A percentile compares a stretch with the other conserved stretches of the same genome.
These are phyloP conservation scores for Fusarium zealandicum DNA, from an alignment of 2,329 filamentous ascomycete species.

Conservation along the genomic window DNA sequence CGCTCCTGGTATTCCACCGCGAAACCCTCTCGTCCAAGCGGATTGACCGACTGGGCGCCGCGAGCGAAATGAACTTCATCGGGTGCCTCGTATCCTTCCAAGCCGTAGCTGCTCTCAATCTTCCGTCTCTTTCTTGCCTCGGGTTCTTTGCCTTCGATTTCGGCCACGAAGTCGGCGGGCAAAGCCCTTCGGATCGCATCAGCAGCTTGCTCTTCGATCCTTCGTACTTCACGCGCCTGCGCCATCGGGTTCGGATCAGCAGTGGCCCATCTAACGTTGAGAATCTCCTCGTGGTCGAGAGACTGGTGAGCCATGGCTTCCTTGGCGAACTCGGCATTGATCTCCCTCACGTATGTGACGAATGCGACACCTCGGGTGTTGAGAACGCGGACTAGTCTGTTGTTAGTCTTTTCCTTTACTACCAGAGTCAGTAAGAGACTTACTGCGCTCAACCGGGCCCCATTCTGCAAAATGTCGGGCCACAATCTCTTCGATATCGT, in stretches of 20 bases:
- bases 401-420: conserved; percentile 17
- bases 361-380: conserved; percentile 92
- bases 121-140: conserved; percentile 88
- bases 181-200: conserved; percentile 89
- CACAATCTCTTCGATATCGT: conserved; percentile 97
- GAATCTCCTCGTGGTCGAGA: conserved; percentile 87
- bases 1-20: conserved; percentile 70
- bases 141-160: conserved; percentile 90
- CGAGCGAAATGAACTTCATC: conserved; percentile 93
- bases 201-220: conserved; percentile 94
- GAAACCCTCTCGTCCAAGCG: conserved; percentile 63
- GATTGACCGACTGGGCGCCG: conserved; percentile 72
- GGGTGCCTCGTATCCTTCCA: conserved; percentile 91
- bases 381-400: conserved; percentile 70
- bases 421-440: conserved; percentile 23
- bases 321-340: conserved; percentile 88
- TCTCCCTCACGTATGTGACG: conserved; percentile 91
- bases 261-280: conserved; percentile 97
- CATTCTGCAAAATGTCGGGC: conserved; percentile 95
- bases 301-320: conserved; percentile 96
- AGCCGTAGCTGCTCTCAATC: conserved; percentile 85
- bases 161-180: conserved; percentile 88
- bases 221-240: conserved; percentile 86
- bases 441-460: conserved; percentile 85
- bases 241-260: conserved; percentile 95